phyloP scores from a whole-genome alignment of 257 asterid species.

The Cynanchum wilfordii region DNA sequence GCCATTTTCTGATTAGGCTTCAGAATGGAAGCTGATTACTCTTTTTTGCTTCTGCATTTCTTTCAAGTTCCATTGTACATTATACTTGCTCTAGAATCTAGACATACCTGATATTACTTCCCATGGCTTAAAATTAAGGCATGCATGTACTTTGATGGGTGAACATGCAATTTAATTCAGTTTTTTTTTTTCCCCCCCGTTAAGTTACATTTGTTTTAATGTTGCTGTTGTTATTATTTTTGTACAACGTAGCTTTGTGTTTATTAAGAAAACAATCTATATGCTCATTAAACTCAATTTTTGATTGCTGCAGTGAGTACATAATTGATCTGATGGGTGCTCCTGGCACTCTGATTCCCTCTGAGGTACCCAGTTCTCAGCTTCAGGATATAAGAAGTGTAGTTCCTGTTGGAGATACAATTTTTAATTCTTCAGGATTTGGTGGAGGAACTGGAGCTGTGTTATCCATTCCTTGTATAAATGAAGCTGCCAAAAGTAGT shows the following conservation, averaged over 20 bases:
- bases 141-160: neutral
- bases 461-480: slow-evolving; percentile 27
- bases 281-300: slow-evolving; percentile 4
- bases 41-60: neutral
- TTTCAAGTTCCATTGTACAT: neutral
- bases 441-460: slow-evolving; percentile 28
- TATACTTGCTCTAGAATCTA: neutral
- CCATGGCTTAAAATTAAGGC: neutral
- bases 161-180: neutral
- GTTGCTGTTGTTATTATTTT: neutral
- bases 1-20: neutral
- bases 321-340: slow-evolving; percentile 99
- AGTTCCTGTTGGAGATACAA: slow-evolving; percentile 29
- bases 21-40: neutral
- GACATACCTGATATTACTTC: neutral
- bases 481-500: slow-evolving; percentile 24
- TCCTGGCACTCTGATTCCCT: slow-evolving; percentile 95
- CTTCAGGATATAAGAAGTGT: slow-evolving; percentile 49
- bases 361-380: slow-evolving; percentile 69
- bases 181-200: neutral
- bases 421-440: slow-evolving; percentile 25
- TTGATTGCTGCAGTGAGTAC: slow-evolving; percentile 69
- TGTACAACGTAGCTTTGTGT: neutral
- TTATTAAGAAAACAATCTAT: neutral
- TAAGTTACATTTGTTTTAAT: neutral